A percentile compares a stretch with the other conserved stretches of the same genome.
Evolutionary conservation across 2,329 filamentous ascomycete genomes (phyloP).

Genomic region (Tolypocladium inflatum): DNA sequence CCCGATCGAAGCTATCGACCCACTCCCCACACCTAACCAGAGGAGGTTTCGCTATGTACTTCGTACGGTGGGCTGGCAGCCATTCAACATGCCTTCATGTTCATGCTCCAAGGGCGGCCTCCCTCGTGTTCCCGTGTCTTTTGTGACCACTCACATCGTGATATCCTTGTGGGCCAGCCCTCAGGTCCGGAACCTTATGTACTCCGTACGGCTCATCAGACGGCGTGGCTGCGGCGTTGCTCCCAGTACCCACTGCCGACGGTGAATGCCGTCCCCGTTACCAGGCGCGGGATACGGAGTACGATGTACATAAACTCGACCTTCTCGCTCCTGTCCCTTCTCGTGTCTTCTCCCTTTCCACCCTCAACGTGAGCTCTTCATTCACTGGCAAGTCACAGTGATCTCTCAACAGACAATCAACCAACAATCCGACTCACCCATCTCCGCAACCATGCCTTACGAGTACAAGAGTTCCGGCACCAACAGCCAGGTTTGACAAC

Average conservation of each 20-base stretch:
- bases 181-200: no score
- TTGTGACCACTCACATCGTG: no score
- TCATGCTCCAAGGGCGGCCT: no score
- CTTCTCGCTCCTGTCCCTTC: neutral
- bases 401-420: neutral
- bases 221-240: neutral
- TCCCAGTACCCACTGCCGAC: neutral
- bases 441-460: slow-evolving; percentile 19
- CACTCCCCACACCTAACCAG: no score
- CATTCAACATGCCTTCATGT: no score
- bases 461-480: slow-evolving; percentile 43
- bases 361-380: neutral
- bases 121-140: no score
- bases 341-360: neutral
- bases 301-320: neutral
- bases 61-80: no score
- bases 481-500: slow-evolving; percentile 46
- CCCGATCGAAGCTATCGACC: no score
- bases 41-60: no score
- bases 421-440: neutral
- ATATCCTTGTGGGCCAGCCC: no score
- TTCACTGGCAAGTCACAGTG: neutral
- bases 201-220: neutral
- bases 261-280: neutral
- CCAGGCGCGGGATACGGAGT: neutral